Conservation (phyloP, 169 alveolate genomes). For the Plasmodium knowlesi region DNA sequence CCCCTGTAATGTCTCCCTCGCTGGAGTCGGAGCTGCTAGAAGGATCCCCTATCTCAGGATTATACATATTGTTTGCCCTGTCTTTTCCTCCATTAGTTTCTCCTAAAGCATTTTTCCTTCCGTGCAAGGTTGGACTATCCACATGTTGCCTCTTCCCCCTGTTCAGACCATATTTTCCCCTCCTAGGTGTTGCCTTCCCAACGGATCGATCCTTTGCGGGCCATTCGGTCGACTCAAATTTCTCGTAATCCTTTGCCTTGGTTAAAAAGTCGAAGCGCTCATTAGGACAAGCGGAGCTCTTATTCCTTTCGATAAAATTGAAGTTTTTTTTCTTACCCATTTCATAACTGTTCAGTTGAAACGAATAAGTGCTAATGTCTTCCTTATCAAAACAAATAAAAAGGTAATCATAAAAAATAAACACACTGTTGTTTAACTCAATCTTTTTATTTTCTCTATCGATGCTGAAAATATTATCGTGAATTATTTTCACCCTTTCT, state of each 20-base stretch:
- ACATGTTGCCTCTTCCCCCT: not conserved
- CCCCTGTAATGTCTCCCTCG: not conserved
- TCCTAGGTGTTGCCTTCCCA: not conserved
- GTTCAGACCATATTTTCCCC: not conserved
- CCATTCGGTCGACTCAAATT: constrained; percentile 4
- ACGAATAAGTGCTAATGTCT: constrained; percentile 49
- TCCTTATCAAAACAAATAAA: constrained; percentile 58
- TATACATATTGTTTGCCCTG: not conserved
- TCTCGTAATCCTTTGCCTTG: constrained; percentile 53
- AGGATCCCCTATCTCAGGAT: not conserved
- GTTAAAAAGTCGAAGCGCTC: constrained; percentile 25
- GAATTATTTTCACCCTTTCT: constrained; percentile 31
- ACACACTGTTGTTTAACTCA: constrained; percentile 4
- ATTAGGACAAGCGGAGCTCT: not conserved
- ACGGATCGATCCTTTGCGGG: not conserved
- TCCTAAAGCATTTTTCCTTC: not conserved
- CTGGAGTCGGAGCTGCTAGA: not conserved
- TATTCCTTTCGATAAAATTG: constrained; percentile 22
- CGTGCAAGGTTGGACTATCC: not conserved
- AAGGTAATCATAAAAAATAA: constrained; percentile 33
- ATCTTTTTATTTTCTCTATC: constrained; percentile 46
- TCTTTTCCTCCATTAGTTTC: not conserved
- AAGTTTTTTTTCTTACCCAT: constrained; percentile 49
- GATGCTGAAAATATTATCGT: constrained; percentile 50
- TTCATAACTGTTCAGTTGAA: constrained; percentile 35